Evolutionary conservation across 1,284 basidiomycete genomes (phyloP).

Genomic region (Lentinula novae-zelandiae): DNA sequence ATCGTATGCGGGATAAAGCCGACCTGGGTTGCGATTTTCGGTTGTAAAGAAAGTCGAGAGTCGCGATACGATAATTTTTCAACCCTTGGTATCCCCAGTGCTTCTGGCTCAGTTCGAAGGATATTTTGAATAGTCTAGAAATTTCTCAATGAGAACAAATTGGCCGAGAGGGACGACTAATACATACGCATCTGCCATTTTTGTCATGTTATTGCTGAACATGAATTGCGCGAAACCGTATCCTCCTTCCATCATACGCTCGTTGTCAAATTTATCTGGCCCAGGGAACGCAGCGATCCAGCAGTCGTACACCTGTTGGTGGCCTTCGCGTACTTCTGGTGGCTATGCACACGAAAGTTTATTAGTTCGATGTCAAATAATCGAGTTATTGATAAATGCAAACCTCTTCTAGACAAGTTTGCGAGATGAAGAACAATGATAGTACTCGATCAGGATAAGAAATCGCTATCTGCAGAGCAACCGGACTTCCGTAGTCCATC

Average conservation of each 20-base stretch:
- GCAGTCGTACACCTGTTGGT: slow-evolving; percentile 30
- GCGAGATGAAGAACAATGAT: slow-evolving; percentile 35
- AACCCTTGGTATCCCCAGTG: slow-evolving; percentile 26
- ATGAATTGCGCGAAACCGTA: slow-evolving; percentile 31
- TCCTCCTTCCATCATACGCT: slow-evolving; percentile 27
- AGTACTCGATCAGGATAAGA: slow-evolving; percentile 29
- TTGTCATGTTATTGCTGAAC: slow-evolving; percentile 29
- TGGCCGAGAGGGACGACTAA: background rate
- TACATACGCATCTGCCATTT: slow-evolving; percentile 30
- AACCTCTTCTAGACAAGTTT: slow-evolving; percentile 33
- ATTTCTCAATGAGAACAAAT: background rate
- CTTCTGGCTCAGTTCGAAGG: slow-evolving; percentile 21
- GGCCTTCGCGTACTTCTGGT: slow-evolving; percentile 30
- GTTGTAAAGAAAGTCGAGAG: slow-evolving; percentile 32
- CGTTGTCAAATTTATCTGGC: slow-evolving; percentile 18
- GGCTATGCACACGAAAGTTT: slow-evolving; percentile 21
- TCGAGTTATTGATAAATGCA: slow-evolving; percentile 5
- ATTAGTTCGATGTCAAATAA: background rate
- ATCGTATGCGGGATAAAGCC: slow-evolving; percentile 23
- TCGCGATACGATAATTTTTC: slow-evolving; percentile 25
- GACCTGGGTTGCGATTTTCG: slow-evolving; percentile 25
- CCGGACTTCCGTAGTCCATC: slow-evolving; percentile 31
- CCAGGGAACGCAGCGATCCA: slow-evolving; percentile 25
- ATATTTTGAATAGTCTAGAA: slow-evolving; percentile 23
- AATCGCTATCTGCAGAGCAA: slow-evolving; percentile 32